Base-by-base conservation (phyloP, 2,329 filamentous ascomycete genomes). In the Dendrostoma leiphaemia region DNA sequence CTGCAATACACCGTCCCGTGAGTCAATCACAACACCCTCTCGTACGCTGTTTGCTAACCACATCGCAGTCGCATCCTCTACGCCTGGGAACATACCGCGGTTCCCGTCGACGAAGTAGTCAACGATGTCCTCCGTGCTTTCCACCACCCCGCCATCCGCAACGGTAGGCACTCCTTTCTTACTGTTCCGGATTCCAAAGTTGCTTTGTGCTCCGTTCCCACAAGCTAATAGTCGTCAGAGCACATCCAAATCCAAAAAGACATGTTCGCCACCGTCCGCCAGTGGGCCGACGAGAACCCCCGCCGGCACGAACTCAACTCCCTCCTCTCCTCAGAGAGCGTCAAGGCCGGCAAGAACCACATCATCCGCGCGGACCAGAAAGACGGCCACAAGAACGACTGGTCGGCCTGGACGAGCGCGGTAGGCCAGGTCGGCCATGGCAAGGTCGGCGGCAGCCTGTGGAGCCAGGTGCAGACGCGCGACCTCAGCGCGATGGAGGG, bases 1-100 rank as follows among this genome's bases (percentile, higher is more conserved):
- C 74, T 97, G 23, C 85, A 95, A 75, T 97, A 96, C 64, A 84
- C 89, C 29, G 90, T 91, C 1, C 93, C 93, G 78, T 85, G 73
- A 74, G 80, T 75, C n/a, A n/a, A 4, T 10, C 26, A 1, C 12
- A 12, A 12, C 3, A n/a, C 8, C 10, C 21, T 17, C 34, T 61
- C 48, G 12, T 43, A 48, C 48, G n/a, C 46, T 46, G 3, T 31
- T 40, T 15, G 24, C 64, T 72, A 50, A 71, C 51, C 17, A 34
- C 38, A n/a, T 29, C 15, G 19, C 59, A 84, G 82, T 2, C 89
- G 93, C 31, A 75, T 97, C 45, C 79, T 99, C 19, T 96, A 93
- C 66, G 93, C 92, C 3, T 97, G 92, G 91, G 90, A 97, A 60
- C 89, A 97, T 67, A 83, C 88, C 3, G 84, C 87, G 40, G 85